Conservation (phyloP, 768 basidiomycete genomes). For the Gelatoporia subvermispora region DNA sequence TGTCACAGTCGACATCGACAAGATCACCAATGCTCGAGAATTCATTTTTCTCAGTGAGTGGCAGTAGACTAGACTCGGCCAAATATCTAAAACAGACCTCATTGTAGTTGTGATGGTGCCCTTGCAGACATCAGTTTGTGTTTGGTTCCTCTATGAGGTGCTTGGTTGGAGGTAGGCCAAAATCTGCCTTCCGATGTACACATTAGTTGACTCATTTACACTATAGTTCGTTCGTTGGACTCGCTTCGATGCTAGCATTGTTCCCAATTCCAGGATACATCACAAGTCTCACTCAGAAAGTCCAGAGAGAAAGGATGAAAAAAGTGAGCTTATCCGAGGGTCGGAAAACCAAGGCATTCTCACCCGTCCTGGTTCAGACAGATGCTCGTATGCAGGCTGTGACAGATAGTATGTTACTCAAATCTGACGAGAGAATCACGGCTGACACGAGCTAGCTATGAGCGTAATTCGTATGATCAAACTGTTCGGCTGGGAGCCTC, state of each 20-base stretch:
- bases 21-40: conserved; percentile 23
- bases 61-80: background rate
- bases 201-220: background rate
- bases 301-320: conserved; percentile 38
- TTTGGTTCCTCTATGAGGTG: conserved; percentile 37
- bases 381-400: conserved; percentile 42
- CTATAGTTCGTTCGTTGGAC: conserved; percentile 34
- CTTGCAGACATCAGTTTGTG: conserved; percentile 34
- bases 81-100: background rate
- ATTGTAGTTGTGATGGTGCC: conserved; percentile 30
- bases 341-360: conserved; percentile 34
- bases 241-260: conserved; percentile 36
- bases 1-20: conserved; percentile 39
- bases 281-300: conserved; percentile 28
- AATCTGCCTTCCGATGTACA: conserved; percentile 35
- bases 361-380: conserved; percentile 23
- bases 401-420: conserved; percentile 31
- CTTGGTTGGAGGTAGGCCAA: conserved; percentile 38
- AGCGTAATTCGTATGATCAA: conserved; percentile 40
- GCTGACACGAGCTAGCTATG: conserved; percentile 18
- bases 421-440: background rate
- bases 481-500: conserved; percentile 38
- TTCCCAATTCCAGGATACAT: conserved; percentile 39
- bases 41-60: conserved; percentile 16
- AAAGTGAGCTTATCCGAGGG: conserved; percentile 26